These are phyloP conservation scores for Sporothrix variecibatus DNA, from an alignment of 2,329 filamentous ascomycete genomes.

Conservation along the genomic window DNA sequence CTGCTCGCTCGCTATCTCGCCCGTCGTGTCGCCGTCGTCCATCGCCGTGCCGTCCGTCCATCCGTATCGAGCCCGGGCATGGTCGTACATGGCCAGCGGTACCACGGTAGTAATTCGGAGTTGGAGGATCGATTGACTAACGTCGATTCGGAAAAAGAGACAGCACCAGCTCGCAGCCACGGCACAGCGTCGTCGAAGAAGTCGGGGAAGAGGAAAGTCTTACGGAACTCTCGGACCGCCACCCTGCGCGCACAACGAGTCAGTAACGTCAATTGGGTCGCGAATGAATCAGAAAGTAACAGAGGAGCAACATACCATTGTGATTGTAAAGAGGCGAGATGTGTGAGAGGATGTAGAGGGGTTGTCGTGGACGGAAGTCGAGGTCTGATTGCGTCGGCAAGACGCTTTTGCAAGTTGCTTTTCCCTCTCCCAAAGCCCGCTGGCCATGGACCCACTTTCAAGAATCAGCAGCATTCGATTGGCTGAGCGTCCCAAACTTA, in stretches of 20 bases:
- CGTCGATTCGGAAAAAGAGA: background rate
- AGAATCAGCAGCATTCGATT: constrained; percentile 30
- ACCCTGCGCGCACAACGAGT: constrained; percentile 55
- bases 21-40: background rate
- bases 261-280: constrained; percentile 24
- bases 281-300: background rate
- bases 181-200: background rate
- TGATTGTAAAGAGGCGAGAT: constrained; percentile 30
- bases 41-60: background rate
- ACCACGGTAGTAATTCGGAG: background rate
- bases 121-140: background rate
- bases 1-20: background rate
- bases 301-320: constrained; percentile 52
- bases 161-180: background rate
- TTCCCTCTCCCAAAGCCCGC: constrained; percentile 12
- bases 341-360: background rate
- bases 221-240: constrained; percentile 70
- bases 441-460: constrained; percentile 14
- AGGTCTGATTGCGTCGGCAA: constrained; percentile 1
- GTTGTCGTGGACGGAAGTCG: constrained; percentile 2
- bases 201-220: constrained; percentile 35
- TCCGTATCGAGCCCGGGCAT: background rate
- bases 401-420: constrained; percentile 22
- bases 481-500: background rate
- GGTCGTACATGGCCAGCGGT: background rate